Percentiles rank a stretch among this genome's conserved stretches.
phyloP scores from a whole-genome alignment of 306 rosid genomes.

The Quercus agrifolia region DNA sequence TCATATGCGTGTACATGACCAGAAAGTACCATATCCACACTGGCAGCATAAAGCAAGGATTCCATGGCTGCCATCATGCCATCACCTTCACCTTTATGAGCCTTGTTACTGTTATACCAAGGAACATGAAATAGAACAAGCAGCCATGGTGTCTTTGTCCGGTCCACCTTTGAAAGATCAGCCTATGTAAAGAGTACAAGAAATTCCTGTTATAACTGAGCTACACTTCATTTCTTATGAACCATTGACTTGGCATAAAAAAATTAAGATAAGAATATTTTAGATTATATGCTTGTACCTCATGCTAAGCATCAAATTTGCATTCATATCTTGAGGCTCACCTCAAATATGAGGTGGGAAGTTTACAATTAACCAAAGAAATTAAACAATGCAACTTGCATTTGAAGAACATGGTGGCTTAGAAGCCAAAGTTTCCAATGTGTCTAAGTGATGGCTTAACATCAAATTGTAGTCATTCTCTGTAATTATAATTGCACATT shows the following conservation, averaged over 20 bases:
- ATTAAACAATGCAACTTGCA: background rate
- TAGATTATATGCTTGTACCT: background rate
- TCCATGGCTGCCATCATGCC: slow-evolving; percentile 79
- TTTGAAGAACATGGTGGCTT: too few species aligned
- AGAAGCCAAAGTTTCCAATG: background rate
- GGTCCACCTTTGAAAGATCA: slow-evolving; percentile 73
- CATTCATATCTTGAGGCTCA: background rate
- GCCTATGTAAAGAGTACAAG: slow-evolving; percentile 34
- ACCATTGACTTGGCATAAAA: background rate
- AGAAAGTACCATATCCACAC: slow-evolving; percentile 61
- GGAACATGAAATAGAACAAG: slow-evolving; percentile 79
- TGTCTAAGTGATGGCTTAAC: background rate
- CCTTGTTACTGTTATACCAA: slow-evolving; percentile 90
- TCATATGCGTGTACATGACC: slow-evolving; percentile 97
- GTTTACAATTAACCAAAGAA: background rate
- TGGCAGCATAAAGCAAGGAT: slow-evolving; percentile 78
- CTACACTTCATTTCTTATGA: background rate
- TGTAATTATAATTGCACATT: background rate
- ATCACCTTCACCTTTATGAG: slow-evolving; percentile 84
- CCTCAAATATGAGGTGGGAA: background rate
- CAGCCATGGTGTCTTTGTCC: slow-evolving; percentile 83
- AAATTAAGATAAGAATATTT: background rate
- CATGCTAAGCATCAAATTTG: background rate
- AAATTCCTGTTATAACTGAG: background rate
- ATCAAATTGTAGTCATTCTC: background rate